Evolutionary conservation across 1,284 basidiomycete genomes (phyloP), one percentile per base, ranked within the genome.

Genomic region (Cerioporus squamosus): DNA sequence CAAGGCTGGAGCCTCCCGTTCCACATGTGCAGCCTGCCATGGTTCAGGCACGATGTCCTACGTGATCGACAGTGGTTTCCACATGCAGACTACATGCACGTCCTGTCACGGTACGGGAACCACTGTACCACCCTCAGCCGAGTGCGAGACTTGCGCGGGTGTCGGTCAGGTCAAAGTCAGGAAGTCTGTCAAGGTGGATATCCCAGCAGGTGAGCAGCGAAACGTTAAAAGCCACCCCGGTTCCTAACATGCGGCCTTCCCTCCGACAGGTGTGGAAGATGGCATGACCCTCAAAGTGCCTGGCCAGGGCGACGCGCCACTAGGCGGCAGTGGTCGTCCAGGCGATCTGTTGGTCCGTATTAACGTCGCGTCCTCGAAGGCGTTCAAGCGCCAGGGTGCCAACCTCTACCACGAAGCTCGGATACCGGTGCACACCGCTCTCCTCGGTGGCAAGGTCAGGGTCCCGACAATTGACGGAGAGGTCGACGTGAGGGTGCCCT

Each of bases 401-500:
- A 95, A 97, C 75, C 79, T 99, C 31, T 94, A 97, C 76, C 93
- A 96, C 74, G 88, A 94, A 65, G 93, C 93, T 42, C 88, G 88
- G 55, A 93, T 99, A 65, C 97, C 97, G 18, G 82, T 99, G 68
- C 94, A 99, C 71, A 87, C 85, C 5, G 97, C 97, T 8, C 78
- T 99, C 46, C 83, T 99, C 23, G 97, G 97, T 49, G 97, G 97
- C 44, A 86, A 87, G 67, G 92, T 96, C 45, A 87, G 95, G 40
- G 93, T 99, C 48, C 96, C 96, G 23, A 99, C 97, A 23, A 80
- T 99, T 26, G 96, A 99, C 66, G 94, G 96, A 43, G 94, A 97
- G 54, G 95, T 98, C 9, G 95, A 98, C 61, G 94, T 99, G 49
- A 90, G 94, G 60, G 87, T 99, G 49, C 94, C 96, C 46, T 82